Evolutionary conservation across 306 rosid genomes (phyloP), one percentile per base, ranked within the genome.

Genomic region (Morella rubra): DNA sequence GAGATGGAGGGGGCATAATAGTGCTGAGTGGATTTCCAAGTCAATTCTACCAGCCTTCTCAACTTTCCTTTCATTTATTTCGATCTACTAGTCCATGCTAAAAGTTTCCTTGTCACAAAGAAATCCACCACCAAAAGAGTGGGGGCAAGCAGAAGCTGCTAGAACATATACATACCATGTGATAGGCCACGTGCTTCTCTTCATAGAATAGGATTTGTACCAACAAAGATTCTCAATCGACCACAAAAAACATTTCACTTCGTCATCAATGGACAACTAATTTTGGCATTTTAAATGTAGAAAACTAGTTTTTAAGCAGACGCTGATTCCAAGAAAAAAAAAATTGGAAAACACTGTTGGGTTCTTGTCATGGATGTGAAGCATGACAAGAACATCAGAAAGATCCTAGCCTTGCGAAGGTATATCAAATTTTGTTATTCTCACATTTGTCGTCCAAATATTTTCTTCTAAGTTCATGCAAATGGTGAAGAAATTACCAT

Each of bases 401-500:
- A 32, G 55, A 46, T 12, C 18, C 1, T 56, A 41, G 24, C 66
- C n/a, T 24, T 42, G 50, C 19, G 52, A 67, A 44, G 55, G 37
- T 22, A 58, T 27, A 10, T 52, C 22, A 4, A 10, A 18, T 8
- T 24, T n/a, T 42, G 20, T n/a, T 16, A 11, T 64, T 32, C 24
- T 18, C 7, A 45, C 72, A 52, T 45, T 75, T 8, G 59, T 72
- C 8, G 37, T 12, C 9, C n/a, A 27, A 60, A 60, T 24, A 22
- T 27, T 27, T 60, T 60, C 67, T 60, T 60, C 67, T 58, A 18
- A n/a, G 9, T 12, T 40, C 41, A 8, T n/a, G 56, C 18, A 41
- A 70, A 27, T 69, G 79, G 19, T 77, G 69, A 85, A 85, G 84
- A 79, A 78, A 62, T 85, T 92, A 95, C 97, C 97, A 92, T 77